Conservation (phyloP, 2,329 filamentous ascomycete genomes). For the Colletotrichum acutatum region DNA sequence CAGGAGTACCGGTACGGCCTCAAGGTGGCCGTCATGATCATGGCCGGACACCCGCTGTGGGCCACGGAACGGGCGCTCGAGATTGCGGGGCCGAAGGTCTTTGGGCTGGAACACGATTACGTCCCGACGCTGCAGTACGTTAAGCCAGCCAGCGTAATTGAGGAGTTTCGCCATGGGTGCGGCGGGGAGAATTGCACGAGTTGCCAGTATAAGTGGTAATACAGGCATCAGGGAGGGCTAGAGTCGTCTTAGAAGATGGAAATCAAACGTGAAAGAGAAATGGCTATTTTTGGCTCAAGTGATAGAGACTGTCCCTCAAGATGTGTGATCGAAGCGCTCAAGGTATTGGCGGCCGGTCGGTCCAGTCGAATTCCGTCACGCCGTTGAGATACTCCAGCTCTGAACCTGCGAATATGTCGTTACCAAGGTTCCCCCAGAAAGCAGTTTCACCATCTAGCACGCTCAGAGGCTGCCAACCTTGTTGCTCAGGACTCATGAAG, state of each 20-base stretch:
- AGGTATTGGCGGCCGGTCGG: not conserved
- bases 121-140: constrained; percentile 20
- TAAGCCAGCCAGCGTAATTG: constrained; percentile 35
- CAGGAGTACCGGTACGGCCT: constrained; percentile 49
- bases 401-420: not conserved
- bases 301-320: not conserved
- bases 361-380: constrained; percentile 2
- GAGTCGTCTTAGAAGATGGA: not conserved
- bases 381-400: not conserved
- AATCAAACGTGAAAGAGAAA: not conserved
- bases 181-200: not conserved
- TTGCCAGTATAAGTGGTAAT: not conserved
- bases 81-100: constrained; percentile 38
- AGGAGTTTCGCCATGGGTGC: constrained; percentile 26
- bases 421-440: not conserved
- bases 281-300: not conserved
- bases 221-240: not conserved
- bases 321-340: not conserved
- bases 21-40: constrained; percentile 38
- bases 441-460: not conserved
- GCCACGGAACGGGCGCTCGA: constrained; percentile 37
- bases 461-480: constrained; percentile 3
- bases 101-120: constrained; percentile 36
- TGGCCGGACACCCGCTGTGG: constrained; percentile 17
- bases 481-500: not conserved